Evolutionary conservation across 441 rosid species (phyloP).

Genomic region (Syzygium malaccense): DNA sequence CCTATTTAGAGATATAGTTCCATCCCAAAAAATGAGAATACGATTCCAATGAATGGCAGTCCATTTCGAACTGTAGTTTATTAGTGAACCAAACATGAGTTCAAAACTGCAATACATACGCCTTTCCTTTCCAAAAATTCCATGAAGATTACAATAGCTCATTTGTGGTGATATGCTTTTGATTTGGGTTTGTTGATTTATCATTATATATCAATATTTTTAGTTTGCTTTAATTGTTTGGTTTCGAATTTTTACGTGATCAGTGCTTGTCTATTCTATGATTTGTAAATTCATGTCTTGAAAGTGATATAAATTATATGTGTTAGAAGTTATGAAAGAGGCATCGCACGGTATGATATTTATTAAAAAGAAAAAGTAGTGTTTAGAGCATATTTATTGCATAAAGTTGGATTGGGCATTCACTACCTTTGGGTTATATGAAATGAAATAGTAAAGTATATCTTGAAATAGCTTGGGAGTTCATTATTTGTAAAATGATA

Average conservation of each 20-base stretch:
- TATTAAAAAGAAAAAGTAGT: background rate
- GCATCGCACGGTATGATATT: background rate
- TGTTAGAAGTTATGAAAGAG: background rate
- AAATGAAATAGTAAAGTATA: background rate
- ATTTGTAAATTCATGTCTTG: background rate
- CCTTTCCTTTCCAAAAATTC: background rate
- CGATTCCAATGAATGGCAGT: background rate
- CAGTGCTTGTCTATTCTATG: background rate
- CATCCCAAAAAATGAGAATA: background rate
- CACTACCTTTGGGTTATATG: background rate
- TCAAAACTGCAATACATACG: background rate
- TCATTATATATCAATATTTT: background rate
- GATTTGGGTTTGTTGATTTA: background rate
- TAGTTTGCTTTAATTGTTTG: background rate
- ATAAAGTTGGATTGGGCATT: background rate
- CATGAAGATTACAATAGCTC: background rate
- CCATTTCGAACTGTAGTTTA: background rate
- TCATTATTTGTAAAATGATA: background rate
- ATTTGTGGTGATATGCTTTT: background rate
- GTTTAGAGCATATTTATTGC: background rate
- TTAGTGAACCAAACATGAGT: background rate
- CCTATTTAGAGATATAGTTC: background rate
- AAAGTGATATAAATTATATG: background rate
- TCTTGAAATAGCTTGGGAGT: background rate
- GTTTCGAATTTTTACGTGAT: background rate